Evolutionary conservation across 2,329 filamentous ascomycete species (phyloP).

Genomic region (Dryadomyces sulphureus): DNA sequence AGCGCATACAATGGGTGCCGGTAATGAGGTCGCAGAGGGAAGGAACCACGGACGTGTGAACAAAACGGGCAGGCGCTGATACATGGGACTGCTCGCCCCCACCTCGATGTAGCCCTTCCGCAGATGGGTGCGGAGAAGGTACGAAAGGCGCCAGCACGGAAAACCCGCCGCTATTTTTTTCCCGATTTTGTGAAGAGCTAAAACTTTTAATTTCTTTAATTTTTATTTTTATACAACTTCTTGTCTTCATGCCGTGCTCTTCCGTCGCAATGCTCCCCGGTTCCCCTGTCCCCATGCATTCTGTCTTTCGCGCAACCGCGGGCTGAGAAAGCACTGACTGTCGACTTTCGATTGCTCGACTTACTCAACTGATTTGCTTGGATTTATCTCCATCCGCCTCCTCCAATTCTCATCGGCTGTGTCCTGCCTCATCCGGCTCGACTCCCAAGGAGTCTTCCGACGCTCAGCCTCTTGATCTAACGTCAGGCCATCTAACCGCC

Average conservation of each 20-base stretch:
- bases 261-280: neutral
- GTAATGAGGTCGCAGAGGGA: too few relatives aligned
- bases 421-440: neutral
- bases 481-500: slow-evolving; percentile 1
- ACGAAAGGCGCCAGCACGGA: neutral
- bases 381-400: too few relatives aligned
- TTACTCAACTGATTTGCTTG: too few relatives aligned
- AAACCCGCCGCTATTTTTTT: neutral
- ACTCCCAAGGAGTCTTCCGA: too few relatives aligned
- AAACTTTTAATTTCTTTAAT: neutral
- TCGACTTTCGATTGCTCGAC: too few relatives aligned
- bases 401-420: too few relatives aligned
- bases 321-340: neutral
- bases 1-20: too few relatives aligned
- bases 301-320: neutral
- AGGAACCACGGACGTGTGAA: neutral
- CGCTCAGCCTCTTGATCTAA: neutral
- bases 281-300: neutral
- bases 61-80: neutral
- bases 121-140: neutral
- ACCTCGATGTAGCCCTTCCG: neutral
- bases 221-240: neutral
- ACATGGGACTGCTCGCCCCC: neutral
- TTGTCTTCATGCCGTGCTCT: neutral
- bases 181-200: neutral